Evolutionary conservation across 129 eudicot species (phyloP).

Genomic region (Flaveria ramosissima): DNA sequence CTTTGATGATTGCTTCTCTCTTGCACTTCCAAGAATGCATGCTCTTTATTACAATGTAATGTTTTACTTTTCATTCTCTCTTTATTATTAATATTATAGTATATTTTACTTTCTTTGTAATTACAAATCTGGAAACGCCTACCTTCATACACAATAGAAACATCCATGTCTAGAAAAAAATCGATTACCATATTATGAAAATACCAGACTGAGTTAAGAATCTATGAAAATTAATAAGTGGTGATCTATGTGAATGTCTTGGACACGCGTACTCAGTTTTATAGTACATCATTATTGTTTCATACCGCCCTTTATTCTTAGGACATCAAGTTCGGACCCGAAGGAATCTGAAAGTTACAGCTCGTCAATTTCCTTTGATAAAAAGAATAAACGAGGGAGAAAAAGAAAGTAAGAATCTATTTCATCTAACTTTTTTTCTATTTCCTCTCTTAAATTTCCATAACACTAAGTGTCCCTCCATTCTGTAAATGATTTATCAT

Average conservation of each 20-base stretch:
- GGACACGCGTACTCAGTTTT: background rate
- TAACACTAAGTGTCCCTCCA: background rate
- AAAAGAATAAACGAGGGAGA: conserved; percentile 43
- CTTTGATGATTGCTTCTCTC: conserved; percentile 1
- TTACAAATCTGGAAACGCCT: background rate
- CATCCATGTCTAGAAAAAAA: background rate
- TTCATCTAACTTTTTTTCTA: conserved; percentile 8
- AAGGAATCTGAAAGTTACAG: conserved; percentile 38
- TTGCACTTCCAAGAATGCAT: background rate
- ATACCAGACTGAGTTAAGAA: background rate
- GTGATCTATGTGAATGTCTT: background rate
- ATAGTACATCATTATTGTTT: background rate
- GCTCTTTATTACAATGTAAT: conserved; percentile 3
- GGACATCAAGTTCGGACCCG: conserved; percentile 40
- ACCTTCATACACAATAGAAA: background rate
- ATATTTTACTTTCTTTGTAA: background rate
- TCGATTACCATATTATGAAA: background rate
- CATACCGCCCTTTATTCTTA: conserved; percentile 17
- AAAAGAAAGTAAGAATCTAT: conserved; percentile 55
- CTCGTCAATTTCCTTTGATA: conserved; percentile 15
- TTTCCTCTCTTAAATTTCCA: background rate
- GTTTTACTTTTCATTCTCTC: background rate
- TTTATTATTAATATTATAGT: background rate
- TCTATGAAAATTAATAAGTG: background rate
- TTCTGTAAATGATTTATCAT: conserved; percentile 13